A percentile compares a stretch with the other conserved stretches of the same genome.
These are phyloP conservation scores for Venturia asperata DNA, from an alignment of 2,329 filamentous ascomycete species.

Conservation along the genomic window DNA sequence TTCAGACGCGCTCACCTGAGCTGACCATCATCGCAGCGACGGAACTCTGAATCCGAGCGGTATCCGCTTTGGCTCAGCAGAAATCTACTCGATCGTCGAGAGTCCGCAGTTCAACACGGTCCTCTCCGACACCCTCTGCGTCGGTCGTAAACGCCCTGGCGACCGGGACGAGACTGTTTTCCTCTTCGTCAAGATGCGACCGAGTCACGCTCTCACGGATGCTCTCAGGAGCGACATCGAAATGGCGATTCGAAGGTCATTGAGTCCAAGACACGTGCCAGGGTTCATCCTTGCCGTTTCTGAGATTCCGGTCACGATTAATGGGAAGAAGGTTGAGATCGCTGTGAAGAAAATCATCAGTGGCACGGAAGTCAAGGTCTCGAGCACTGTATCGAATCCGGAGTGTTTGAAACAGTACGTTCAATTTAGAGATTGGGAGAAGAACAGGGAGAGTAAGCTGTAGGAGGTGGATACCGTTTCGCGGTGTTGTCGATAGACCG, in stretches of 20 bases:
- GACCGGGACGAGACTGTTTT: constrained; percentile 37
- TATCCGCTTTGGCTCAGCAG: constrained; percentile 41
- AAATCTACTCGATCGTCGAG: constrained; percentile 45
- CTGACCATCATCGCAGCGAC: constrained; percentile 28
- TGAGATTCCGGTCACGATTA: constrained; percentile 40
- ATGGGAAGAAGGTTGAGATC: constrained; percentile 43
- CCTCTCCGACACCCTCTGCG: constrained; percentile 35
- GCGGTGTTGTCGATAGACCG: too few species aligned
- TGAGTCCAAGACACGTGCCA: constrained; percentile 37
- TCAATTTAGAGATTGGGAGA: background rate
- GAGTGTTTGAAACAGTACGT: constrained; percentile 9
- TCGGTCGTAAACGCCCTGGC: constrained; percentile 31
- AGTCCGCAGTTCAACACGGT: constrained; percentile 32
- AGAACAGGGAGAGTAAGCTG: constrained; percentile 1
- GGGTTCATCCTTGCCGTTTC: constrained; percentile 34
- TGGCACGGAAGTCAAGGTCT: constrained; percentile 16
- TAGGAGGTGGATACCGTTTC: background rate
- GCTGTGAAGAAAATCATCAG: constrained; percentile 35
- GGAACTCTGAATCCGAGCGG: constrained; percentile 43
- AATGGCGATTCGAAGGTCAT: constrained; percentile 25
- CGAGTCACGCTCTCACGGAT: constrained; percentile 26
- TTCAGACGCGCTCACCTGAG: background rate
- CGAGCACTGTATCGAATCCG: constrained; percentile 19
- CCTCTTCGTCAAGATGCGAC: constrained; percentile 35
- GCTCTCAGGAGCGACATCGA: constrained; percentile 25